A percentile compares a stretch with the other conserved stretches of the same genome.
phyloP scores from a whole-genome alignment of 73 alveolate genomes.

The Paramecium sonneborni region DNA sequence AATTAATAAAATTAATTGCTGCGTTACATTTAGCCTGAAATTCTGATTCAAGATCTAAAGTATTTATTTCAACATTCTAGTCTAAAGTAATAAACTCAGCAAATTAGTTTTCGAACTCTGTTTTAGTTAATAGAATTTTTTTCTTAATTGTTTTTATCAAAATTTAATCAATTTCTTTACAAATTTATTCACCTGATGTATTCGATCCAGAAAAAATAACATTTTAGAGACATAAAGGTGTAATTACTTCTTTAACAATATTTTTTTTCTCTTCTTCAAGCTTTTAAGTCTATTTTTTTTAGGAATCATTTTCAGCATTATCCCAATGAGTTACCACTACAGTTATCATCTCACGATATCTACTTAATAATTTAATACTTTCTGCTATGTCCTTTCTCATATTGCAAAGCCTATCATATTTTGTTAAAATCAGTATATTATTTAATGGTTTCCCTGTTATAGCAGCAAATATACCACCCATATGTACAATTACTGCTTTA shows the following conservation, averaged over 20 bases:
- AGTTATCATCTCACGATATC: not conserved
- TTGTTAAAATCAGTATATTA: not conserved
- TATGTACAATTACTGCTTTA: not conserved
- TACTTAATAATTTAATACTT: not conserved
- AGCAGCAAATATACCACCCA: conserved; percentile 28
- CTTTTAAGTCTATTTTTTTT: not conserved
- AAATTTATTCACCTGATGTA: not conserved
- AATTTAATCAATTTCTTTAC: not conserved
- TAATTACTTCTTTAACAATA: not conserved
- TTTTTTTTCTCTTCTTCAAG: not conserved
- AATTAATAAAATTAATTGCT: not conserved
- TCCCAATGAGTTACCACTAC: conserved; percentile 58
- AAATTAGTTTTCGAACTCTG: not conserved
- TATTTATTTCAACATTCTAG: not conserved
- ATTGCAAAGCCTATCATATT: not conserved
- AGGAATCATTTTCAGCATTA: not conserved
- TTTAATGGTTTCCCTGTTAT: conserved; percentile 24
- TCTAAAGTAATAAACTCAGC: not conserved
- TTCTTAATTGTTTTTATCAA: not conserved
- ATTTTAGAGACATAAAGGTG: not conserved
- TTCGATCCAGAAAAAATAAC: not conserved
- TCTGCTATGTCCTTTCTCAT: conserved; percentile 27
- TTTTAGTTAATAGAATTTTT: not conserved
- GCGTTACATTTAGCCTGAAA: not conserved
- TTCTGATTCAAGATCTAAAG: not conserved